Conservation (phyloP, 2,329 filamentous ascomycete species). For the Volutella citrinella region DNA sequence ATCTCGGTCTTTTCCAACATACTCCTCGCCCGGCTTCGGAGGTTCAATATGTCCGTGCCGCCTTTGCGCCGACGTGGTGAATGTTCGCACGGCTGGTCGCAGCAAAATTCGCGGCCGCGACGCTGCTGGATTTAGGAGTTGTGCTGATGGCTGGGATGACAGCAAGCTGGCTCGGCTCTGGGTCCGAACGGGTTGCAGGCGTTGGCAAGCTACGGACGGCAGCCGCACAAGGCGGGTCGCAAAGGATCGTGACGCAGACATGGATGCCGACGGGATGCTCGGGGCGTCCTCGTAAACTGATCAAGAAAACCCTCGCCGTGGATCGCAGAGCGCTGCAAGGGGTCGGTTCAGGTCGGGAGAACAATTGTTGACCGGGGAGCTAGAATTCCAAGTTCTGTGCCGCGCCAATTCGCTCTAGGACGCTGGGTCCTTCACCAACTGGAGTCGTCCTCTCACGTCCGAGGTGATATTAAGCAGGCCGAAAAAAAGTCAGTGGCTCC, state of each 20-base stretch:
- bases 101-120: no score
- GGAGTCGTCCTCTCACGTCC: slow-evolving; percentile 28
- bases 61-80: slow-evolving; percentile 60
- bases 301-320: slow-evolving; percentile 3
- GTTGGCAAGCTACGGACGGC: slow-evolving; percentile 27
- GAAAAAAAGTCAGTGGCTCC: slow-evolving; percentile 25
- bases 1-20: slow-evolving; percentile 32
- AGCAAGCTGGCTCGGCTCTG: slow-evolving; percentile 11
- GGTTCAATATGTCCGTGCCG: slow-evolving; percentile 78
- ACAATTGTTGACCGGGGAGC: slow-evolving; percentile 12
- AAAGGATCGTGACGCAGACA: slow-evolving; percentile 33
- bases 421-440: slow-evolving; percentile 19
- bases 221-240: slow-evolving; percentile 31
- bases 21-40: slow-evolving; percentile 92
- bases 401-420: slow-evolving; percentile 27
- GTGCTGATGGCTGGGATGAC: no score
- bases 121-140: no score
- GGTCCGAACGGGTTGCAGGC: slow-evolving; percentile 21
- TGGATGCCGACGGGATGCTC: slow-evolving; percentile 14
- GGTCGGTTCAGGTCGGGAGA: slow-evolving; percentile 6
- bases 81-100: no score
- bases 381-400: no score
- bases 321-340: slow-evolving; percentile 5
- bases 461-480: slow-evolving; percentile 28
- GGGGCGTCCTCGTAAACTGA: slow-evolving; percentile 3